phyloP scores from a whole-genome alignment of 306 rosid genomes.

The Sechiopsis laciniata region DNA sequence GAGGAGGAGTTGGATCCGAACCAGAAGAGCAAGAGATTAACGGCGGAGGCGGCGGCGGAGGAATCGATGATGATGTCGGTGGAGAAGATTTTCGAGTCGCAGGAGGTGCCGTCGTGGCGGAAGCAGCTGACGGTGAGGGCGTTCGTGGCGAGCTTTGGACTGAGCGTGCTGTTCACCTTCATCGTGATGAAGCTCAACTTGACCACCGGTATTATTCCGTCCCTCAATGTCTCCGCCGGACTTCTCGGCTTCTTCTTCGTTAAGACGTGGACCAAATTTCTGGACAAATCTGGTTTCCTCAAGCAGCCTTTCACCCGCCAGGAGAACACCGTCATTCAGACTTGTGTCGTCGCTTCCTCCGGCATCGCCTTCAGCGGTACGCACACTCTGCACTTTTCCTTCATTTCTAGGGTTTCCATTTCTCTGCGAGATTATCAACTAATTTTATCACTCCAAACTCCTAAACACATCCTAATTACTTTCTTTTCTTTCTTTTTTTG shows the following conservation, averaged over 20 bases:
- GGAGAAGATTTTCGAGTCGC: constrained; percentile 7
- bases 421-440: neutral
- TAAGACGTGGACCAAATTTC: constrained; percentile 23
- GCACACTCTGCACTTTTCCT: neutral
- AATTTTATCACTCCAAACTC: neutral
- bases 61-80: constrained; percentile 8
- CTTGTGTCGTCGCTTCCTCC: constrained; percentile 26
- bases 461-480: neutral
- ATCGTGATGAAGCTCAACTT: constrained; percentile 22
- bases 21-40: constrained; percentile 3
- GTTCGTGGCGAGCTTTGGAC: constrained; percentile 14
- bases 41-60: neutral
- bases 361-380: constrained; percentile 28
- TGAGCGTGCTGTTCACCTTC: constrained; percentile 25
- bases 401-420: neutral
- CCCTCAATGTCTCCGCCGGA: constrained; percentile 24
- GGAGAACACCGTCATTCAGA: constrained; percentile 28
- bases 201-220: constrained; percentile 22
- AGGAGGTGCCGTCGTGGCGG: constrained; percentile 20
- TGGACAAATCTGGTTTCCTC: constrained; percentile 16
- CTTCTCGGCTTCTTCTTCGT: constrained; percentile 27
- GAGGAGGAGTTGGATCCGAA: neutral
- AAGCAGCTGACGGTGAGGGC: constrained; percentile 23
- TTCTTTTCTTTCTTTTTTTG: neutral
- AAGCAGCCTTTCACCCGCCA: constrained; percentile 22